Evolutionary conservation across 768 basidiomycete genomes (phyloP), one percentile per base, ranked within the genome.

Genomic region (Boletus insuetus): DNA sequence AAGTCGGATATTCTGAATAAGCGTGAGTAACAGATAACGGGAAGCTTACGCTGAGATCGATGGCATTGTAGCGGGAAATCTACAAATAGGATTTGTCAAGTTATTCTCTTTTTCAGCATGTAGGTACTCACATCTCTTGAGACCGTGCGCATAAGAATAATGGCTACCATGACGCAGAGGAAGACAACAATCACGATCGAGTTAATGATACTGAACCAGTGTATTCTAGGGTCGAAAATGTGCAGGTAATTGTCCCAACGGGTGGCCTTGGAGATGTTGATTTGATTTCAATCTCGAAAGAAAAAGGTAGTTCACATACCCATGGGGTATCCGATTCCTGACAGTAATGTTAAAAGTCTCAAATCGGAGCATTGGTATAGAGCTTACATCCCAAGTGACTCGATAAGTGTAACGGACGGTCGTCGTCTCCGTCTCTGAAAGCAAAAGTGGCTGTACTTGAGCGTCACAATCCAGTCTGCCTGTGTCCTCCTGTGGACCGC

Each of bases 231-330:
- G 64, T 95, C 93, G 61, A 94, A 91, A 49, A 96, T 89, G 63
- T 94, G 92, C 19, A 98, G 82, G 68, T 98, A 98, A 64, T 88
- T 89, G 68, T 98, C 96, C 95, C 96, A 98, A 48, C 96, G 80
- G 4, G 94, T 91, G 6, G 94, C 95, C 92, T 93, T 73, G 16
- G 19, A 52, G 44, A 61, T 0, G 67, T 69, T 10, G 63, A 46
- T 24, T 26, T 11, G 14, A 12, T 14, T 35, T 14, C 34, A 49
- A 45, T 16, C 39, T 37, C 20, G 24, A 20, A 16, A 19, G 49
- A 19, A 26, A 52, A 49, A 24, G 10, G 3, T 32, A 39, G 52
- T 38, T 37, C 4, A 53, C 69, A 51, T 69, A 86, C 87, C 91
- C 91, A 94, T 49, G 89, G 87, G 12, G 89, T 91, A 57, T 86